Base-by-base conservation (phyloP, 2,329 filamentous ascomycete species). In the Neonectria punicea region DNA sequence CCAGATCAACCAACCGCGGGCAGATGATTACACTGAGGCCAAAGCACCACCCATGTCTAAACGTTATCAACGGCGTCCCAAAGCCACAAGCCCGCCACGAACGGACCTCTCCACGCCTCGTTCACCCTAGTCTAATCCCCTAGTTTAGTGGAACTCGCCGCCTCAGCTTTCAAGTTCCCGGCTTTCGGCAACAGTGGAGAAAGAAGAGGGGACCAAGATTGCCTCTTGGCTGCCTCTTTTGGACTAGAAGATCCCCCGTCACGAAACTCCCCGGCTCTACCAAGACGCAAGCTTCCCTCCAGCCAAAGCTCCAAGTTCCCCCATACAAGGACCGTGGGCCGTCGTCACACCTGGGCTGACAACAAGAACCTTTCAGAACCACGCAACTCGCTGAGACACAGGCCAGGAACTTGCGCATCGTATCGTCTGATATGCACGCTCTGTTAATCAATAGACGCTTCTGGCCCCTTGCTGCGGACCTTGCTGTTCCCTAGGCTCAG, bases 191-290 rank as follows among this genome's bases (percentile, higher is more conserved):
- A 39, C 53, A 63, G 61, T 58, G 44, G 65, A 56, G 60, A 59
- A 61, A 41, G 16, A 63, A 49, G 47, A 46, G 53, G 58, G 53
- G 58, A 6, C 13, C 51, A 34, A 65, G 47, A 28, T 56, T 78
- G 76, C 66, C 68, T 62, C 76, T 76, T 73, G 75, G 73, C 72
- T 80, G 67, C 78, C 72, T 13, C 1, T 67, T 73, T 41, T 2
- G 65, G 77, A 30, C 59, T 80, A 80, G 78, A 61, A 55, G 22
- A 25, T 25, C n/a, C 2, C 28, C 39, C 36, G 53, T 41, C 16
- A 36, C 34, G 10, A 36, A 36, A 36, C 11, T 16, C 25, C 34
- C 34, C 10, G 34, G 34, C 2, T 36, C 14, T 25, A 36, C 14
- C 13, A 36, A 36, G 34, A 25, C 25, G 25, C 25, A 22, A 22